These are phyloP conservation scores for Polygonum maritimum DNA, from an alignment of 148 eudicot species.

Conservation along the genomic window DNA sequence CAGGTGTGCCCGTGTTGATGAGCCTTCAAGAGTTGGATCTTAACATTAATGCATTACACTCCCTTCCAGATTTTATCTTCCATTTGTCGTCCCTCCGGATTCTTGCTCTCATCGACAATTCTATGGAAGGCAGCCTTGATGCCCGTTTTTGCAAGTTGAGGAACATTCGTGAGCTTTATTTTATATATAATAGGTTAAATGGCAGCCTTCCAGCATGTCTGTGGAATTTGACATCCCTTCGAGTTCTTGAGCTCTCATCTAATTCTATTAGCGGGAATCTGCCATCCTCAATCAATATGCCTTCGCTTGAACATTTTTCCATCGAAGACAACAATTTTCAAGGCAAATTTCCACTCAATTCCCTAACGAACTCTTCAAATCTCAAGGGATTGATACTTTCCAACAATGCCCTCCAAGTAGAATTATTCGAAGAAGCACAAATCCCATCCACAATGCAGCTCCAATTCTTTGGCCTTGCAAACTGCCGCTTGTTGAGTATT, in stretches of 20 bases:
- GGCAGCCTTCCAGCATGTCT: not conserved
- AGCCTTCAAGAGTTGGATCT: not conserved
- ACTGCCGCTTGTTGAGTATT: not conserved
- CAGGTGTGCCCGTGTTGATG: not conserved
- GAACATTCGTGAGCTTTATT: not conserved
- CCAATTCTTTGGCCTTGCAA: not conserved
- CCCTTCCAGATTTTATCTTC: not conserved
- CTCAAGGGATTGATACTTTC: slow-evolving; percentile 2
- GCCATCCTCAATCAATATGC: not conserved
- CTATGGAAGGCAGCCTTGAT: not conserved
- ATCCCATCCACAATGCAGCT: not conserved
- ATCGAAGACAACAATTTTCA: not conserved
- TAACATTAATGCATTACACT: not conserved
- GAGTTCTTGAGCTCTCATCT: not conserved
- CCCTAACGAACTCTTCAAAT: not conserved
- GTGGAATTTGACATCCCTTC: slow-evolving; percentile 3
- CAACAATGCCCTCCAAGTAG: not conserved
- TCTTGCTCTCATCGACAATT: not conserved
- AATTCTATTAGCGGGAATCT: not conserved
- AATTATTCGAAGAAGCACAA: not conserved
- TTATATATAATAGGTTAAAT: not conserved
- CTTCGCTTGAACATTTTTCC: not conserved
- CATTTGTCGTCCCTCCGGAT: not conserved
- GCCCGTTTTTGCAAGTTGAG: not conserved
- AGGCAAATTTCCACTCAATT: not conserved